Conservation (phyloP, 2,329 filamentous ascomycete genomes). For the Plenodomus biglobosus region DNA sequence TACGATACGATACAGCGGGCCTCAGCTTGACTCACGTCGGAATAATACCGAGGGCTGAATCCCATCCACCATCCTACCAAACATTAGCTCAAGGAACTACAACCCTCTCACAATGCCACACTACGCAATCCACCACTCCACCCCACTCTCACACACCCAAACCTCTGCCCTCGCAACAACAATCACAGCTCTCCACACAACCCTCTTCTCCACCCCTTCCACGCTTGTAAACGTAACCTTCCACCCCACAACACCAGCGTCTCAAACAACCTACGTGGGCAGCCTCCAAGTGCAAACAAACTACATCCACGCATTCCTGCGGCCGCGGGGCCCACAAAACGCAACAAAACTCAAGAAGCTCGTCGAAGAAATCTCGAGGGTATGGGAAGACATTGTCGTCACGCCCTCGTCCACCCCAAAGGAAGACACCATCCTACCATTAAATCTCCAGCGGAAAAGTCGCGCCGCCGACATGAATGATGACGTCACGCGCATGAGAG, state of each 20-base stretch:
- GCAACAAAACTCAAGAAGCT: constrained; percentile 12
- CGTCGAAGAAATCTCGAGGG: constrained; percentile 6
- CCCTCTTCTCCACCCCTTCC: constrained; percentile 41
- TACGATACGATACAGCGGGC: too few species aligned
- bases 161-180: constrained; percentile 43
- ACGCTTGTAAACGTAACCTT: constrained; percentile 52
- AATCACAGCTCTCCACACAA: constrained; percentile 48
- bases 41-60: too few species aligned
- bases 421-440: not conserved
- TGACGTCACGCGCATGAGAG: too few species aligned
- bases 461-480: not conserved
- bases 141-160: constrained; percentile 36
- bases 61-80: too few species aligned
- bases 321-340: constrained; percentile 16
- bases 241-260: constrained; percentile 3
- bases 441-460: not conserved
- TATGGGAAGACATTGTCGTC: constrained; percentile 21
- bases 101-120: constrained; percentile 42
- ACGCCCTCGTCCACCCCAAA: not conserved
- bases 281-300: constrained; percentile 14
- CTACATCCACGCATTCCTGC: constrained; percentile 26
- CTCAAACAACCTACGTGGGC: not conserved
- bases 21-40: too few species aligned
- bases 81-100: too few species aligned
- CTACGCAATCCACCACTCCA: constrained; percentile 49